Evolutionary conservation across 2,329 filamentous ascomycete species (phyloP).

Genomic region (Apiospora marii): DNA sequence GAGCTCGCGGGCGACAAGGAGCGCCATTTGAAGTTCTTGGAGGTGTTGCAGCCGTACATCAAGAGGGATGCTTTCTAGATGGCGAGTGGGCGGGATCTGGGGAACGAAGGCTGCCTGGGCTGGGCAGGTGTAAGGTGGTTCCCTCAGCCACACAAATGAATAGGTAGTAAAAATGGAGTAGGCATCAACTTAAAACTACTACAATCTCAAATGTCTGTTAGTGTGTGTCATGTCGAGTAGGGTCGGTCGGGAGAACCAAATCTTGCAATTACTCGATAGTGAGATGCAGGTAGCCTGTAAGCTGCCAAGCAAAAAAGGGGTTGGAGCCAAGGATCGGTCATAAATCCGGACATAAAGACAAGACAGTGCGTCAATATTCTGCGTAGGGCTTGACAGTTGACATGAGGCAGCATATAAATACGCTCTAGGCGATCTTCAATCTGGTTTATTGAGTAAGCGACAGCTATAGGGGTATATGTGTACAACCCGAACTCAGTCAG

Average conservation of each 20-base stretch:
- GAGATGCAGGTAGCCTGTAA: background rate
- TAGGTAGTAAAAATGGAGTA: too few relatives aligned
- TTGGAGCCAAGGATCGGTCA: too few relatives aligned
- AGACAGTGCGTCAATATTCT: too few relatives aligned
- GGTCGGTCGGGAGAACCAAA: too few relatives aligned
- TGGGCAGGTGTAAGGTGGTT: background rate
- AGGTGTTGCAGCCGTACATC: slow-evolving; percentile 51
- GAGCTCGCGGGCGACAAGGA: slow-evolving; percentile 45
- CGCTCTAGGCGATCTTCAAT: background rate
- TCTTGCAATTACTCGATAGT: too few relatives aligned
- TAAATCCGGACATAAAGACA: too few relatives aligned
- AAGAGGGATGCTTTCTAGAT: slow-evolving; percentile 48
- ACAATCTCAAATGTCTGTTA: too few relatives aligned
- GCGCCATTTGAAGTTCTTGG: slow-evolving; percentile 49
- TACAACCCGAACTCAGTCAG: background rate
- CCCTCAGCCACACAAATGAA: background rate
- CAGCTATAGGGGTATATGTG: background rate
- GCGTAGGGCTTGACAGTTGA: background rate
- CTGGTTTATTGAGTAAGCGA: slow-evolving; percentile 4
- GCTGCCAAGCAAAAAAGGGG: background rate
- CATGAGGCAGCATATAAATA: background rate
- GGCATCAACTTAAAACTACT: too few relatives aligned
- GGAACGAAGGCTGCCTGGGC: background rate
- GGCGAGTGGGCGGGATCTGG: background rate
- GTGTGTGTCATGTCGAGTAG: too few relatives aligned